A percentile compares a stretch with the other conserved stretches of the same genome.
These are phyloP conservation scores for Trichocladium uniseriatum DNA, from an alignment of 495 filamentous ascomycete species.

Conservation along the genomic window DNA sequence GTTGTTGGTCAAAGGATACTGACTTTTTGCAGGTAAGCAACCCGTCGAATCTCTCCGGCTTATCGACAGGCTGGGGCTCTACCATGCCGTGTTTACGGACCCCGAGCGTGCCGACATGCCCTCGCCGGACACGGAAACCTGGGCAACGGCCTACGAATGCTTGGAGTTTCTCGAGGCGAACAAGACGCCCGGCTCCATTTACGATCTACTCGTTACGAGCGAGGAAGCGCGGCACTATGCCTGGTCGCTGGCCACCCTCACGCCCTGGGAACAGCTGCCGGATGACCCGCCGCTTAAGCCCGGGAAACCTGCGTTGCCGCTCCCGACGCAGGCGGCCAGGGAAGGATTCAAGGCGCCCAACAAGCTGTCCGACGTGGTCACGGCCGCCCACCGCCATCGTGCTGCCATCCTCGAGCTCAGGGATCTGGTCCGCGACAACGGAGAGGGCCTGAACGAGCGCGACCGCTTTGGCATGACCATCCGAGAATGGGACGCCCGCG, in stretches of 20 bases:
- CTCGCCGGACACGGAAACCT: conserved; percentile 32
- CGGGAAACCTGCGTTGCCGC: conserved; percentile 37
- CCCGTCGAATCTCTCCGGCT: conserved; percentile 59
- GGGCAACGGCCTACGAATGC: conserved; percentile 44
- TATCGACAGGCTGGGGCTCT: conserved; percentile 66
- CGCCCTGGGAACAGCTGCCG: conserved; percentile 62
- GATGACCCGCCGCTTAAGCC: conserved; percentile 30
- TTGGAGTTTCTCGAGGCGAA: conserved; percentile 37
- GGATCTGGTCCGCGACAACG: conserved; percentile 36
- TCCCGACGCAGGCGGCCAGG: conserved; percentile 48
- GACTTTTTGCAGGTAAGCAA: conserved; percentile 46
- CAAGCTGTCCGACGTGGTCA: conserved; percentile 57
- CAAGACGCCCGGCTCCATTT: conserved; percentile 41
- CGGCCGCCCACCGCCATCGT: conserved; percentile 50
- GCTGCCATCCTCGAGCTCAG: conserved; percentile 53
- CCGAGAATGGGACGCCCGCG: conserved; percentile 55
- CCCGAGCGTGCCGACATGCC: conserved; percentile 36
- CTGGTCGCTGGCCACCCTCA: conserved; percentile 66
- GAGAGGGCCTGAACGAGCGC: conserved; percentile 26
- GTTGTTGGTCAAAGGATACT: not conserved
- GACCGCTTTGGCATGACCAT: conserved; percentile 63
- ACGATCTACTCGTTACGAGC: conserved; percentile 47
- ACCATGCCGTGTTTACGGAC: conserved; percentile 71
- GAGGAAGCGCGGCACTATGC: conserved; percentile 54
- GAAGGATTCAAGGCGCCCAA: conserved; percentile 77